Evolutionary conservation across 371 early-diverging fungal genomes (phyloP), one percentile per base, ranked within the genome.

Genomic region (Mucor mucedo): DNA sequence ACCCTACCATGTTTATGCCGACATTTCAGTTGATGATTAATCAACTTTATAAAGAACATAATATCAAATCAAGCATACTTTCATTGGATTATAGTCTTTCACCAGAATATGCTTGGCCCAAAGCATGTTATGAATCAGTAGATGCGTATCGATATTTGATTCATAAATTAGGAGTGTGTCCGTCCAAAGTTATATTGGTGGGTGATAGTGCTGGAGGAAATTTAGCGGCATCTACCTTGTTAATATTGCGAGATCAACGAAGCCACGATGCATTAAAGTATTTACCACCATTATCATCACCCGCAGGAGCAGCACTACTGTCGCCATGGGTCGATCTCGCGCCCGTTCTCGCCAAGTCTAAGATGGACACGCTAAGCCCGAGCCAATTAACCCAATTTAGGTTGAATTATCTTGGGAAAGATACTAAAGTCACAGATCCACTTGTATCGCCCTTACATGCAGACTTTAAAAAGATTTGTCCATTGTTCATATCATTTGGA

Each of bases 161-260:
- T 10, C 58, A 64, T 41, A 56, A 63, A 0, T n/a, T 75, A 7
- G 48, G 60, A 6, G 42, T 75, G 1, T 44, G 60, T 21, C 60
- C 69, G 1, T 61, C 40, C 4, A 66, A 45, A 49, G 52, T 72
- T 1, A 42, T 75, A 8, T 35, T 73, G 10, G 52, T 58, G 1
- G 76, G 76, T 4, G 76, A 75, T 28, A 69, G 68, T 10, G 72
- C 72, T 6, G 76, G 76, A 11, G 76, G 67, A 28, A 69, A 72
- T 7, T 38, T 75, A 4, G 58, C 52, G 4, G 49, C 66, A 2
- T 67, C 72, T 28, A 54, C 63, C 0, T 30, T 71, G 29, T 53
- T 73, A 40, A 29, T 44, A 4, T 39, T 63, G 16, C 54, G 57
- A 27, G 47, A 57, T 29, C 30, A 50, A 11, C 50, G 38, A 47